Base-by-base conservation (phyloP, 495 filamentous ascomycete species). In the Aspergillus biplanus region DNA sequence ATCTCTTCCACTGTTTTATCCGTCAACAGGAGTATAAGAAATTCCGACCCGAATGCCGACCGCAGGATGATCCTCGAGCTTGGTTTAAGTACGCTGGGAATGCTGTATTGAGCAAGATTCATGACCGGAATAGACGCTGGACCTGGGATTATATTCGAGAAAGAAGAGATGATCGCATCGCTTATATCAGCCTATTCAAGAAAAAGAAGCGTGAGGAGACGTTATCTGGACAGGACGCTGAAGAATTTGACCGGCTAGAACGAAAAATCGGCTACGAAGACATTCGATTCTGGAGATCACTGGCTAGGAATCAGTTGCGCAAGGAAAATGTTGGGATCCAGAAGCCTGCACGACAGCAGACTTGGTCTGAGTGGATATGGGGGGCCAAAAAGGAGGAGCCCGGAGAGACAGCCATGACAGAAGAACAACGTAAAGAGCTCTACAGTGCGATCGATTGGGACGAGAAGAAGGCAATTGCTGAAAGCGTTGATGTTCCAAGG, bases 401-500 rank as follows among this genome's bases (percentile, higher is more conserved):
- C 4, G 89, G 92, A 44, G 87, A 90, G 67, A 86, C 86, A 9
- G 83, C 89, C 56, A 96, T 99, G 85, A 93, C 92, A 1, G 96
- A 99, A 59, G 87, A 97, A 73, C 93, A 99, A 72, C 88, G 93
- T 48, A 92, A 98, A 72, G 95, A 98, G 78, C 85, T 99, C 8
- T 99, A 99, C 69, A 91, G 92, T 66, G 96, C 92, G 37, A 99
- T 99, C 66, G 93, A 97, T 69, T 99, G 93, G 90, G 91, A 99
- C 67, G 95, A 99, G 78, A 97, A 97, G 81, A 90, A 93, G 55
- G 88, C 88, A 4, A 82, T 99, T 35, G 81, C 91, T 0, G 93
- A 95, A 64, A 88, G 88, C 58, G 89, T 99, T 32, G 93, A 98
- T 69, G 83, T 91, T 53, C 95, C 95, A 0, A 86, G 89, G 50